Percentiles rank a stretch among this genome's conserved stretches.
Conservation (phyloP, 495 filamentous ascomycete genomes). For the Stereocaulon alpinum region DNA sequence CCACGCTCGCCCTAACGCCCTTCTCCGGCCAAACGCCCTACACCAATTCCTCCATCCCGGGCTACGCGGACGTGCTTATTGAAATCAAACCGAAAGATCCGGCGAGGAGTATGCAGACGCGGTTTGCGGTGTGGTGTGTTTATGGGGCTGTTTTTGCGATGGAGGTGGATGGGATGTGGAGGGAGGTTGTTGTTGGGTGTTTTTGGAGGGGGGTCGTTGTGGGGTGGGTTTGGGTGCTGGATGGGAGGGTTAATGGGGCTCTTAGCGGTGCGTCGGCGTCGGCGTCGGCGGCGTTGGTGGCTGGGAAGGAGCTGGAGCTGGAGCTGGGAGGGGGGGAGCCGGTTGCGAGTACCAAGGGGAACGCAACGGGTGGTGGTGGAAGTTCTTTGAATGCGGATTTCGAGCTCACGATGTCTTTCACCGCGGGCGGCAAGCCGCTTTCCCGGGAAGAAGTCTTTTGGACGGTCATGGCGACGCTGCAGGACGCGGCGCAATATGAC, state of each 20-base stretch:
- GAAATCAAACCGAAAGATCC: not conserved
- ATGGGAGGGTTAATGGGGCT: too few species aligned
- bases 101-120: not conserved
- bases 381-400: not conserved
- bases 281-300: not conserved
- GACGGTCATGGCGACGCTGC: too few species aligned
- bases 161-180: not conserved
- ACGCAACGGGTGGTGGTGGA: not conserved
- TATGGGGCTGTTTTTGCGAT: not conserved
- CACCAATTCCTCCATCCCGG: not conserved
- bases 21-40: not conserved
- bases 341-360: too few species aligned
- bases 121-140: not conserved
- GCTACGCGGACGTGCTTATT: not conserved
- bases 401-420: not conserved
- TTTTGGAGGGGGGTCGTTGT: not conserved
- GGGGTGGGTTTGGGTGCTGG: not conserved
- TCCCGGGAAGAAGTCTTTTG: too few species aligned
- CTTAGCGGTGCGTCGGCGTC: too few species aligned
- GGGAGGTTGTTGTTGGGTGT: not conserved
- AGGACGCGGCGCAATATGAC: too few species aligned
- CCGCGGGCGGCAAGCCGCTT: not conserved
- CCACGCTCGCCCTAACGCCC: not conserved
- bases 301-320: too few species aligned
- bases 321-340: too few species aligned